A percentile compares a stretch with the other conserved stretches of the same genome.
Conservation (phyloP, 768 basidiomycete genomes). For the Rhizopogon salebrosus region DNA sequence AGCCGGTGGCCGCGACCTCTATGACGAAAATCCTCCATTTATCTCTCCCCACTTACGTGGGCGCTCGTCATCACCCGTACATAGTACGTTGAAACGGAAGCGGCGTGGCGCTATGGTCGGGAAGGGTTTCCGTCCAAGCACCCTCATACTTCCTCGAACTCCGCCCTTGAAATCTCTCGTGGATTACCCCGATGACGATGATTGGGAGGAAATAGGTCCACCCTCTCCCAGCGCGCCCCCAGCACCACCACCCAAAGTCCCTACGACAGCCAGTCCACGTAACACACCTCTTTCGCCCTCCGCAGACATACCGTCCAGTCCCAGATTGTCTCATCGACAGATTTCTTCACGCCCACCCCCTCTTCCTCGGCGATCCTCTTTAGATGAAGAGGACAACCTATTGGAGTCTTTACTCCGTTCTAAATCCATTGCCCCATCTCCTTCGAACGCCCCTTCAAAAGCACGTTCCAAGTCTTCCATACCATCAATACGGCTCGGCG, state of each 20-base stretch:
- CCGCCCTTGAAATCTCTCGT: constrained; percentile 58
- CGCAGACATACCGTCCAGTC: constrained; percentile 31
- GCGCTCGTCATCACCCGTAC: constrained; percentile 25
- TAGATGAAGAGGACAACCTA: constrained; percentile 49
- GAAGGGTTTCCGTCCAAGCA: constrained; percentile 44
- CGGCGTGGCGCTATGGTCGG: constrained; percentile 42
- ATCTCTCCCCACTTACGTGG: constrained; percentile 22
- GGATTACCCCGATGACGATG: constrained; percentile 77
- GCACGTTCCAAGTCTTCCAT: constrained; percentile 27
- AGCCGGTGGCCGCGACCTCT: constrained; percentile 19
- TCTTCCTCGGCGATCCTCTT: constrained; percentile 39
- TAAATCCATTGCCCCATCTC: constrained; percentile 32
- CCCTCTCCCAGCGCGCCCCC: constrained; percentile 10
- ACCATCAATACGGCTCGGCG: constrained; percentile 49
- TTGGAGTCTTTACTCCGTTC: constrained; percentile 49
- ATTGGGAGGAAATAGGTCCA: constrained; percentile 33
- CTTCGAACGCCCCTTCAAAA: constrained; percentile 33
- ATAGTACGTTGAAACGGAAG: constrained; percentile 49
- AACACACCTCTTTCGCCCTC: constrained; percentile 28
- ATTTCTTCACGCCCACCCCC: constrained; percentile 30
- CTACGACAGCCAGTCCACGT: constrained; percentile 12
- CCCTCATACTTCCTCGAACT: constrained; percentile 36
- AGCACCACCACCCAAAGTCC: constrained; percentile 9
- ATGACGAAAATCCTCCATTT: constrained; percentile 34
- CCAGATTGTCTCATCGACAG: constrained; percentile 35